Percentiles rank a stretch among this genome's conserved stretches.
These are phyloP conservation scores for Saccharum hybrid DNA, from an alignment of 202 grass and related monocot genomes.

Conservation along the genomic window DNA sequence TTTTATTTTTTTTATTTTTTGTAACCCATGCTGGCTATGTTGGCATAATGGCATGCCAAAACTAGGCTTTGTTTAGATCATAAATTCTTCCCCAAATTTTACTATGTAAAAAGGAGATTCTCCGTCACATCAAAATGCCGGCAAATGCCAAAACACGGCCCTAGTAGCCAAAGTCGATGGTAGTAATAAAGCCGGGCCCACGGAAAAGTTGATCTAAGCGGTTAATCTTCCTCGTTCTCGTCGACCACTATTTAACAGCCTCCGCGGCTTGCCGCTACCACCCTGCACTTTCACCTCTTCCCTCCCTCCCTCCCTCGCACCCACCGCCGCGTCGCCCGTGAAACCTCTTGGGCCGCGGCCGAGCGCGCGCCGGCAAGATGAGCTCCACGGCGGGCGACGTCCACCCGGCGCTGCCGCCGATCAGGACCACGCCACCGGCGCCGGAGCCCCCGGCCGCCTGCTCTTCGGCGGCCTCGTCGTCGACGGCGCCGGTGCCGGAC, in stretches of 20 bases:
- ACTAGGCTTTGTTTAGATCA: too few relatives aligned
- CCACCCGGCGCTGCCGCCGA: conserved; percentile 43
- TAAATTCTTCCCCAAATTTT: too few relatives aligned
- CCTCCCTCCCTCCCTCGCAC: conserved; percentile 27
- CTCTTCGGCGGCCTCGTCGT: conserved; percentile 18
- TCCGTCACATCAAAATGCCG: too few relatives aligned
- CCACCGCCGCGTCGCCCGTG: too few relatives aligned
- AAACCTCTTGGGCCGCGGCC: too few relatives aligned
- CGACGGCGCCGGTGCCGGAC: conserved; percentile 1
- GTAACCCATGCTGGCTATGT: too few relatives aligned
- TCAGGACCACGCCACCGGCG: conserved; percentile 38
- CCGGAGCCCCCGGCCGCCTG: not conserved
- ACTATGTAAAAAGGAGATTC: too few relatives aligned
- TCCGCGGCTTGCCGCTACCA: conserved; percentile 43
- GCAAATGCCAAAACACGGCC: too few relatives aligned
- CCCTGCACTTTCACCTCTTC: not conserved
- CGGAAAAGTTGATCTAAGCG: not conserved
- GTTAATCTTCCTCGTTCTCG: not conserved
- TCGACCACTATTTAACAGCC: conserved; percentile 50
- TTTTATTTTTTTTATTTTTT: too few relatives aligned
- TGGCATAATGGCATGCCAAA: too few relatives aligned
- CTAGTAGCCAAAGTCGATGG: not conserved
- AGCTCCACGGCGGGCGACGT: conserved; percentile 6
- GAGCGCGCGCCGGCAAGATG: conserved; percentile 28
- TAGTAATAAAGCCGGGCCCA: conserved; percentile 38